Percentiles rank a stretch among this genome's conserved stretches.
Evolutionary conservation across 306 rosid species (phyloP).

Genomic region (Citrullus amarus): DNA sequence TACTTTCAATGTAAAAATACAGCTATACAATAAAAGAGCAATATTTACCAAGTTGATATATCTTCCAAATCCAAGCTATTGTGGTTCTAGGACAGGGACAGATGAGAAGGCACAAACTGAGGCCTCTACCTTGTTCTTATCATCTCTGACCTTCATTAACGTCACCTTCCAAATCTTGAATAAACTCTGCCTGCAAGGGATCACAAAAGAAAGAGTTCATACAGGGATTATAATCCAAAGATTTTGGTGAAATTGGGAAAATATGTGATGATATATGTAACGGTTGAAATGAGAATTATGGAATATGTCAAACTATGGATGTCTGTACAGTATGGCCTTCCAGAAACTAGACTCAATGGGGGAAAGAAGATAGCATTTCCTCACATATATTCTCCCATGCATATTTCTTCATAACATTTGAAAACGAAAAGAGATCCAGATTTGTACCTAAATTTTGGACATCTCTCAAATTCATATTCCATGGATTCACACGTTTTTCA

Average conservation of each 20-base stretch:
- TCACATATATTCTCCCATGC: neutral
- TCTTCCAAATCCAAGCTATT: neutral
- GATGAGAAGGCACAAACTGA: constrained; percentile 24
- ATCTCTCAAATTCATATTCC: too few species aligned
- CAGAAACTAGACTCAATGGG: neutral
- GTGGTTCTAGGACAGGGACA: constrained; percentile 33
- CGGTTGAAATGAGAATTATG: neutral
- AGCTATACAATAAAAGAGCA: neutral
- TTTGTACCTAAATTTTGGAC: too few species aligned
- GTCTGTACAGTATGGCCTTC: neutral
- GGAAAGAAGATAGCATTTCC: neutral
- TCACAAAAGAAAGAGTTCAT: neutral
- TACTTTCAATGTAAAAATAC: neutral
- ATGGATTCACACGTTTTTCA: too few species aligned
- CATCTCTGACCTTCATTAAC: constrained; percentile 34
- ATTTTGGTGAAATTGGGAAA: neutral
- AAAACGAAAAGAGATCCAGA: neutral
- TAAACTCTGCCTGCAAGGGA: constrained; percentile 51
- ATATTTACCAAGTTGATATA: neutral
- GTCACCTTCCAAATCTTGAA: constrained; percentile 47
- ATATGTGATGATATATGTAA: neutral
- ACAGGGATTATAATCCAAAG: neutral
- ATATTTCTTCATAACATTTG: neutral
- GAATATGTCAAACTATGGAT: neutral
- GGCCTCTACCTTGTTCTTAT: constrained; percentile 25